Base-by-base conservation (phyloP, 1,284 basidiomycete species). In the Sanghuangporus sanghuang region DNA sequence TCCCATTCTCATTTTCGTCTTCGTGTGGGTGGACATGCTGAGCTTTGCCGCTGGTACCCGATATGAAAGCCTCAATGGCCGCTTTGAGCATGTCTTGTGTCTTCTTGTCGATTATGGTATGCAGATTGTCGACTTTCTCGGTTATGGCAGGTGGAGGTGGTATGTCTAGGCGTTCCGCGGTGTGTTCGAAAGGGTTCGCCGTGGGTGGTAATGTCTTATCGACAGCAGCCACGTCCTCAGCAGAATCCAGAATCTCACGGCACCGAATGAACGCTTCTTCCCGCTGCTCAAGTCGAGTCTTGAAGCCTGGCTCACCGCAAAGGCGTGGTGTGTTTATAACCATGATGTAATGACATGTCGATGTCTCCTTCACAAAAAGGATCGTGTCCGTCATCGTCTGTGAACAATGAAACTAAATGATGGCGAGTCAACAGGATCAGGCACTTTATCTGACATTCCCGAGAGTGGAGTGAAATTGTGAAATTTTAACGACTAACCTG, bases 251-350 rank as follows among this genome's bases (percentile, higher is more conserved):
- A 67, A 93, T 79, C 74, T 92, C 84, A 54, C 90, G 85, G 73
- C 90, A 93, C 62, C 85, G 86, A 70, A 93, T 87, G 69, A 79
- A 77, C 27, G 85, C 79, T 69, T 91, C 87, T 63, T 87, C 85
- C 58, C 79, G 81, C 50, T 80, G 77, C 67, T 92, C 89, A 57
- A 80, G 79, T 55, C 81, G 84, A 53, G 90, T 90, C 73, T 83
- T 87, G 78, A 98, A 98, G 7, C 94, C 92, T 12, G 94, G 94
- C 71, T 96, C 89, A 62, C 87, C 86, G 72, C 95, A 98, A 23
- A 98, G 81, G 63, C 94, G 89, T 38, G 95, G 95, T 0, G 94
- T 96, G 74, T 96, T 90, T 64, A 98, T 88, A 68, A 96, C 90
- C 63, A 98, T 81, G 57, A 96, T 86, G 74, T 98, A 97, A 69